A percentile compares a stretch with the other conserved stretches of the same genome.
Evolutionary conservation across 345 rosid species (phyloP).

Genomic region (Draba incana): DNA sequence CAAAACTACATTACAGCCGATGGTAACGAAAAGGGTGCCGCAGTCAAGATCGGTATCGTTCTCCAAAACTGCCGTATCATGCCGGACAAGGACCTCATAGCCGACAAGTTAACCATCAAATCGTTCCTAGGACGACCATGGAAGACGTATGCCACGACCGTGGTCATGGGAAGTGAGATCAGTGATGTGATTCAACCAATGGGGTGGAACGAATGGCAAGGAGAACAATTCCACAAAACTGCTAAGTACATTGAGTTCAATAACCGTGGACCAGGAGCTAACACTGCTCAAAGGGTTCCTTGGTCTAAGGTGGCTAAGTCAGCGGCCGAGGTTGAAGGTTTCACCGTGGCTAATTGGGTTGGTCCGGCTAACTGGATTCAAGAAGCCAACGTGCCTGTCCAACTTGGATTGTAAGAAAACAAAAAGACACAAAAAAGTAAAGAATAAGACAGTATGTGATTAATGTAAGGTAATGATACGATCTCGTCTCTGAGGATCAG

Average conservation of each 20-base stretch:
- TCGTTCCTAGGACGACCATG: conserved; percentile 81
- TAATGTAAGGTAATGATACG: conserved; percentile 24
- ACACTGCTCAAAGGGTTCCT: conserved; percentile 45
- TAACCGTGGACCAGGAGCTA: conserved; percentile 69
- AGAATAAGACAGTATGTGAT: conserved; percentile 35
- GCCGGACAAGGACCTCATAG: conserved; percentile 55
- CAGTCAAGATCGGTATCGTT: conserved; percentile 51
- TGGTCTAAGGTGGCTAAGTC: conserved; percentile 52
- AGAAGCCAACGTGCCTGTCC: conserved; percentile 48
- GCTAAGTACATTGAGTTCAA: conserved; percentile 58
- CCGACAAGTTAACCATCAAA: conserved; percentile 36
- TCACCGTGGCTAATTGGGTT: conserved; percentile 49
- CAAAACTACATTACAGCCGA: conserved; percentile 67
- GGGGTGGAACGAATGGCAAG: conserved; percentile 64
- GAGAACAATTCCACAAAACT: conserved; percentile 31
- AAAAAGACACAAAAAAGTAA: not conserved
- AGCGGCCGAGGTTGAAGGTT: conserved; percentile 48
- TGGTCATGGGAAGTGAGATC: conserved; percentile 57
- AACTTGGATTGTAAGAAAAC: conserved; percentile 33
- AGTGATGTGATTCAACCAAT: conserved; percentile 60
- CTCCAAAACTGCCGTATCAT: conserved; percentile 79
- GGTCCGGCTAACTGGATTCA: conserved; percentile 49
- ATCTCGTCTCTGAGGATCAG: conserved; percentile 27
- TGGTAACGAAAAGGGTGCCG: conserved; percentile 40
- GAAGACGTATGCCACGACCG: conserved; percentile 58